phyloP scores from a whole-genome alignment of 1,284 basidiomycete species.

The Singerocomus inundabilis region DNA sequence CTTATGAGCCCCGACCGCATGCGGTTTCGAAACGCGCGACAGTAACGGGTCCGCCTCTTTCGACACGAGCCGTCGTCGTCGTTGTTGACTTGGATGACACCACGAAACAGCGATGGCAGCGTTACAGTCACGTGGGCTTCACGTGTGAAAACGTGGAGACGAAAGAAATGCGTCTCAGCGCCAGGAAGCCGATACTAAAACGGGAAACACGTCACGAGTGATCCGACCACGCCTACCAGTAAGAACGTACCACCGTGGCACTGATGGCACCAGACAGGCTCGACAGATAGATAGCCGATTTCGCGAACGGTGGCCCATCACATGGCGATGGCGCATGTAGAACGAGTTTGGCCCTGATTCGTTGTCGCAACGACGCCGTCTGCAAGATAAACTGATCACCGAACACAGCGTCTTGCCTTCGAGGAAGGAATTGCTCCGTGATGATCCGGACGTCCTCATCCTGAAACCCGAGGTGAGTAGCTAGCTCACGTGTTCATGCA shows the following conservation, averaged over 20 bases:
- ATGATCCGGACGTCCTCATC: conserved; percentile 20
- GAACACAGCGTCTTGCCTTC: conserved; percentile 31
- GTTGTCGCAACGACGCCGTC: conserved; percentile 15
- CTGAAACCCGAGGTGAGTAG: conserved; percentile 12
- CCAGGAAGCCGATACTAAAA: conserved; percentile 25
- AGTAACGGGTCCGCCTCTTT: conserved; percentile 18
- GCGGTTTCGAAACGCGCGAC: conserved; percentile 26
- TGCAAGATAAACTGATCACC: conserved; percentile 34
- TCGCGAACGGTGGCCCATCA: conserved; percentile 31
- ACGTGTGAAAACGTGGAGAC: conserved; percentile 31
- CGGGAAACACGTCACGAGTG: too few relatives aligned
- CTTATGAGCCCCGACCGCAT: conserved; percentile 24
- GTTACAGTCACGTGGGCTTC: conserved; percentile 29
- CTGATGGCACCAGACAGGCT: conserved; percentile 27
- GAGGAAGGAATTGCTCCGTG: conserved; percentile 30
- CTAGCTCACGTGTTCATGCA: conserved; percentile 3
- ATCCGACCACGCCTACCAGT: too few relatives aligned
- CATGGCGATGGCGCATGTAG: conserved; percentile 29
- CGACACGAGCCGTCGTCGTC: conserved; percentile 10
- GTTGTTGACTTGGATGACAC: conserved; percentile 25
- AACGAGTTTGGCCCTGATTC: conserved; percentile 28
- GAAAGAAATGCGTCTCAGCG: conserved; percentile 31
- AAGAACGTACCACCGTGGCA: conserved; percentile 28
- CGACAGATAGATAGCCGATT: conserved; percentile 34
- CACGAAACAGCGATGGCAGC: conserved; percentile 30